Evolutionary conservation across 768 basidiomycete species (phyloP), one percentile per base, ranked within the genome.

Genomic region (Neoboletus magnificus): DNA sequence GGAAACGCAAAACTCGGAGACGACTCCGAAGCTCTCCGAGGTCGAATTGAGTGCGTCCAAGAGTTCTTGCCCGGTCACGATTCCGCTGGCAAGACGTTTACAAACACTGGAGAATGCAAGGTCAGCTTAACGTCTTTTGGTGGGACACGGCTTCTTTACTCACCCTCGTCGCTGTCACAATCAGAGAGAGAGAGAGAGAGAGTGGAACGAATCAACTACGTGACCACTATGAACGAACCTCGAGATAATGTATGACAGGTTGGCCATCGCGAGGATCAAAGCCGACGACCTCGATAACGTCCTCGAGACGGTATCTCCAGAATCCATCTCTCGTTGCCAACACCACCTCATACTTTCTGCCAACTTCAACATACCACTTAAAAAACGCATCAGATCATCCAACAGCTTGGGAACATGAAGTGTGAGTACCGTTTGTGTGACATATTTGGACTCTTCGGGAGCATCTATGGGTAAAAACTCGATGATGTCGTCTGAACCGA

Each of bases 271-370:
- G 53, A 23, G 58, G 57, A 53, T 66, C 64, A 56, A 66, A 68
- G 1, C 68, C 61, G 3, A 58, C 55, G 9, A 61, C 52, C 16
- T 67, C 56, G 18, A 66, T 27, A n/a, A 64, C 46, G 35, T 70
- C 62, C 12, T 55, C 56, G 11, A 66, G 52, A 48, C 61, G 60
- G 33, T 64, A 59, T 33, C 67, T 55, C 66, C 66, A 63, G 5
- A 70, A 47, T 22, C 62, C 60, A 36, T 68, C 64, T 49, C 63
- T 66, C 45, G 62, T 68, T 2, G 66, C 68, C 51, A 68, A 44
- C 20, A 62, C 39, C 7, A 69, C 56, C 10, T 66, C 62, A 23
- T 62, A 63, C 37, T 54, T 62, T 33, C n/a, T 40, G 18, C 62
- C 58, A 2, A 51, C 33, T 29, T 61, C 44, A 16, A 67, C 42